Evolutionary conservation across 2,329 filamentous ascomycete species (phyloP).

Genomic region (Paramyrothecium roridum): DNA sequence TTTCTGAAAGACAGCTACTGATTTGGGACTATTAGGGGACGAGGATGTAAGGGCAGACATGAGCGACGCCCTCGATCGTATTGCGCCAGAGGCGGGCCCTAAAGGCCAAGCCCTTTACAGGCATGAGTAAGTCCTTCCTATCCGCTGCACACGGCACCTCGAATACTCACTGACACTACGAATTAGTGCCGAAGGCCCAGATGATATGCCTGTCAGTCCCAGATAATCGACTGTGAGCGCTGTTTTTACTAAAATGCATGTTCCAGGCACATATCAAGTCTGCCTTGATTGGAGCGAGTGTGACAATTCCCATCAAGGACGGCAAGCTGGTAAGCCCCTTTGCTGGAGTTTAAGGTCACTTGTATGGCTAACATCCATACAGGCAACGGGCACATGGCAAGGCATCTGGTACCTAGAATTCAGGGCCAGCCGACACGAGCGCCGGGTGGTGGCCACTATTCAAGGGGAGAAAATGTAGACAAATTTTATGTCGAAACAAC

Average conservation of each 20-base stretch:
- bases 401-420: constrained; percentile 96
- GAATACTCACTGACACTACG: constrained; percentile 1
- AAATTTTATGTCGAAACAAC: neutral
- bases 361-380: constrained; percentile 4
- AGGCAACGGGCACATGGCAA: constrained; percentile 72
- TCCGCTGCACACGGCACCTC: neutral
- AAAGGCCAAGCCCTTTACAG: constrained; percentile 74
- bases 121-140: constrained; percentile 46
- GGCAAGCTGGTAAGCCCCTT: constrained; percentile 63
- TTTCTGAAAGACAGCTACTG: neutral
- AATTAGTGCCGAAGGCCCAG: constrained; percentile 71
- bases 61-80: constrained; percentile 87
- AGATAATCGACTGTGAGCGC: neutral
- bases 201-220: constrained; percentile 83
- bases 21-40: constrained; percentile 45
- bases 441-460: constrained; percentile 87
- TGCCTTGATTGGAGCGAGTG: constrained; percentile 80
- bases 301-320: constrained; percentile 87
- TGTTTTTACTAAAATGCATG: neutral
- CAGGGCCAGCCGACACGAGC: constrained; percentile 68
- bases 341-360: neutral
- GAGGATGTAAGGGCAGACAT: constrained; percentile 85
- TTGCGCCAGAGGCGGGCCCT: constrained; percentile 74
- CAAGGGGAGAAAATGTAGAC: constrained; percentile 70
- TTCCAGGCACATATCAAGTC: constrained; percentile 88